Evolutionary conservation across 2,329 filamentous ascomycete genomes (phyloP).

Genomic region (Clathrospora elynae): DNA sequence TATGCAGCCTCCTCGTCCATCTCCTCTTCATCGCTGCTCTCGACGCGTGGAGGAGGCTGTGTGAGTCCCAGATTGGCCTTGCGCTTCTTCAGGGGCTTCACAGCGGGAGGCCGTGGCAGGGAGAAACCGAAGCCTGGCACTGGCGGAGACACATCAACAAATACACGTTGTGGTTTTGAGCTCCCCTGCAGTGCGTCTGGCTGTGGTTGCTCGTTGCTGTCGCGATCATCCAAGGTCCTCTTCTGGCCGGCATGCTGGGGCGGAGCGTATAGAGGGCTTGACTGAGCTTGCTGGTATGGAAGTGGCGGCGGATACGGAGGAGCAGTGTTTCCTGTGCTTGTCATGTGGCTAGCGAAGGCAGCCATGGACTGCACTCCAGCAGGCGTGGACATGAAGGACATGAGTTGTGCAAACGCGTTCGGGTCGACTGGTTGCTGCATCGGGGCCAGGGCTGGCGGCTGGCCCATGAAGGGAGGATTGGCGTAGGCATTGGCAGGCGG

Average conservation of each 20-base stretch:
- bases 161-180: slow-evolving; percentile 41
- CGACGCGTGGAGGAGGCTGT: slow-evolving; percentile 58
- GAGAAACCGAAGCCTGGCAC: slow-evolving; percentile 47
- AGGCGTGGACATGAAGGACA: slow-evolving; percentile 39
- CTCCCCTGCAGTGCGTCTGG: slow-evolving; percentile 19
- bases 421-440: slow-evolving; percentile 27
- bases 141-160: slow-evolving; percentile 41
- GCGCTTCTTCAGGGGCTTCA: slow-evolving; percentile 65
- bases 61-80: slow-evolving; percentile 74
- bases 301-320: slow-evolving; percentile 7
- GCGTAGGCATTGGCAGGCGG: slow-evolving; percentile 16
- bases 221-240: slow-evolving; percentile 33
- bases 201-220: slow-evolving; percentile 15
- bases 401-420: slow-evolving; percentile 33
- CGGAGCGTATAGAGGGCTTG: slow-evolving; percentile 18
- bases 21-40: slow-evolving; percentile 65
- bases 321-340: slow-evolving; percentile 4
- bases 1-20: slow-evolving; percentile 69
- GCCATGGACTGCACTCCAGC: slow-evolving; percentile 37
- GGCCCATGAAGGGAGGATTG: slow-evolving; percentile 22
- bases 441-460: slow-evolving; percentile 10
- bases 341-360: slow-evolving; percentile 33
- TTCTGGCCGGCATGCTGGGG: slow-evolving; percentile 35
- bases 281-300: slow-evolving; percentile 12
- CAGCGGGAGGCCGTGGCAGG: slow-evolving; percentile 25